These are phyloP conservation scores for Sanghuangporus baumii DNA, from an alignment of 1,284 basidiomycete species.

Conservation along the genomic window DNA sequence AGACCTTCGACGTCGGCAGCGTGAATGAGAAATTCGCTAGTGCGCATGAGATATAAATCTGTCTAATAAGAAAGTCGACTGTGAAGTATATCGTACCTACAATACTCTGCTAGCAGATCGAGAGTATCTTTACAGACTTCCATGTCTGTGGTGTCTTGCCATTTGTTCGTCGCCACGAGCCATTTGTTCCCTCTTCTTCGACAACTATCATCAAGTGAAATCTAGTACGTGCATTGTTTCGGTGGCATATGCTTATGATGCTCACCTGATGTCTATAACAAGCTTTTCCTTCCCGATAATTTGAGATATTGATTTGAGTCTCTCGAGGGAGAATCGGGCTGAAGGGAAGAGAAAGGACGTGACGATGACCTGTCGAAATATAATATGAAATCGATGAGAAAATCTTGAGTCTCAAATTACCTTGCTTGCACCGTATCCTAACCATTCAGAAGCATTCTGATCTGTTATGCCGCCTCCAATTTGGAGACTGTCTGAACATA, in stretches of 20 bases:
- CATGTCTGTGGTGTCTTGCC: slow-evolving; percentile 96
- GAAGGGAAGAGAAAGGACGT: slow-evolving; percentile 93
- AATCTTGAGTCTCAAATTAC: slow-evolving; percentile 34
- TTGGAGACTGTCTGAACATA: slow-evolving; percentile 63
- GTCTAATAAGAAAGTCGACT: background rate
- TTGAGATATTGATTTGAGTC: slow-evolving; percentile 62
- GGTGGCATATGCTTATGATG: background rate
- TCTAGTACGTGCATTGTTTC: background rate
- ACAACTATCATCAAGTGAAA: slow-evolving; percentile 56
- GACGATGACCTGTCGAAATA: slow-evolving; percentile 74
- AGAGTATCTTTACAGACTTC: slow-evolving; percentile 79
- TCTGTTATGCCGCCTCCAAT: slow-evolving; percentile 91
- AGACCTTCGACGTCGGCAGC: slow-evolving; percentile 98
- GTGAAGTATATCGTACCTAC: slow-evolving; percentile 49
- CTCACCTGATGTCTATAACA: slow-evolving; percentile 93
- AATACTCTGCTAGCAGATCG: slow-evolving; percentile 65
- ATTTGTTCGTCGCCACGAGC: slow-evolving; percentile 98
- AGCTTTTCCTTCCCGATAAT: slow-evolving; percentile 80
- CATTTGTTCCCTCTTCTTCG: slow-evolving; percentile 73
- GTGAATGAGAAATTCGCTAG: slow-evolving; percentile 92
- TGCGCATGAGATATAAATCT: background rate
- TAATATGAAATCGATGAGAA: background rate
- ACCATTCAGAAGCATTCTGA: slow-evolving; percentile 80
- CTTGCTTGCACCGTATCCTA: slow-evolving; percentile 88
- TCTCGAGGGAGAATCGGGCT: slow-evolving; percentile 70